A percentile compares a stretch with the other conserved stretches of the same genome.
Conservation (phyloP, 164 flowering plant species). For the Macadamia tetraphylla region DNA sequence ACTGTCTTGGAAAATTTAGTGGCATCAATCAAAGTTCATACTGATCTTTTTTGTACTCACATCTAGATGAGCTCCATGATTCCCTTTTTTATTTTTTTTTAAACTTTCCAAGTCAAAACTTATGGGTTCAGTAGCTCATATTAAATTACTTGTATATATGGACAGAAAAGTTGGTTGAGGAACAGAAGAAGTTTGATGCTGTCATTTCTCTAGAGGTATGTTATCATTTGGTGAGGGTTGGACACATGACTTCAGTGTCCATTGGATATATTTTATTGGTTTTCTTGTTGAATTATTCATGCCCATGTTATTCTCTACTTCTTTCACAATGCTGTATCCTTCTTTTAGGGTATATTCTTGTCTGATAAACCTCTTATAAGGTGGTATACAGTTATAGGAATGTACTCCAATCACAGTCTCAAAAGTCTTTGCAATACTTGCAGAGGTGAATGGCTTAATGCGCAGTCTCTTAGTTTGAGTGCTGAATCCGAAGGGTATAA, state of each 20-base stretch:
- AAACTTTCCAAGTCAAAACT: not conserved
- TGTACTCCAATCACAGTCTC: no score
- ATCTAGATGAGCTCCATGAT: not conserved
- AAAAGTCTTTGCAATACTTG: no score
- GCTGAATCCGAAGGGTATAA: no score
- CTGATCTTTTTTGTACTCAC: not conserved
- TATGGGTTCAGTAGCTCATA: slow-evolving; percentile 5
- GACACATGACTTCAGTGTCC: not conserved
- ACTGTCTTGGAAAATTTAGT: not conserved
- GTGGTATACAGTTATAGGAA: no score
- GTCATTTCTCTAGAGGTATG: slow-evolving; percentile 87
- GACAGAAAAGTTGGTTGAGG: slow-evolving; percentile 85
- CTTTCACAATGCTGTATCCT: no score
- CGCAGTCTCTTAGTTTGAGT: no score
- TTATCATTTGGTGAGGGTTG: slow-evolving; percentile 8
- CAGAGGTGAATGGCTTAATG: no score
- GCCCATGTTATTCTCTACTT: no score
- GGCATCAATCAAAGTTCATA: not conserved
- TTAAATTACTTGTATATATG: slow-evolving; percentile 1
- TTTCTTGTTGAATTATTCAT: no score
- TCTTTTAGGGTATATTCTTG: no score
- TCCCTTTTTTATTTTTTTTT: not conserved
- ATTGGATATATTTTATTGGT: no score
- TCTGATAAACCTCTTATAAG: no score
- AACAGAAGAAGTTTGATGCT: slow-evolving; percentile 73